A percentile compares a stretch with the other conserved stretches of the same genome.
Conservation (phyloP, 1,284 basidiomycete species). For the Phaffia rhodozyma region DNA sequence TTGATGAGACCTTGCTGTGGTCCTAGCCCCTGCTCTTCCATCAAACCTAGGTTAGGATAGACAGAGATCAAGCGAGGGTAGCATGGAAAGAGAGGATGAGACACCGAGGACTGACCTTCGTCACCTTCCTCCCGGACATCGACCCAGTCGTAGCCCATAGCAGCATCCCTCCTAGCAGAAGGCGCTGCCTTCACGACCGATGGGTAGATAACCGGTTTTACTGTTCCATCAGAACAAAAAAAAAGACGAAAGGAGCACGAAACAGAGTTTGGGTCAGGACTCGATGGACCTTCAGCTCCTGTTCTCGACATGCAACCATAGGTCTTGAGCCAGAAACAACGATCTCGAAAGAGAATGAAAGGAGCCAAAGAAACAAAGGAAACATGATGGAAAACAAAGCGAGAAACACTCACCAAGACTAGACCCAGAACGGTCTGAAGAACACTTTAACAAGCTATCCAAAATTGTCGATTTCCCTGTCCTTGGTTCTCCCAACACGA, state of each 20-base stretch:
- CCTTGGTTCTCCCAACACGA: conserved; percentile 12
- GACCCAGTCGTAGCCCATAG: conserved; percentile 75
- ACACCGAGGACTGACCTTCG: conserved; percentile 50
- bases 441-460: not conserved
- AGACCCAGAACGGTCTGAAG: not conserved
- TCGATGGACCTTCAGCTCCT: not conserved
- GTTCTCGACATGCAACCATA: too few relatives aligned
- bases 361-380: not conserved
- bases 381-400: not conserved
- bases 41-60: conserved; percentile 19
- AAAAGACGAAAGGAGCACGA: not conserved
- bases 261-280: not conserved
- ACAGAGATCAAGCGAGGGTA: conserved; percentile 17
- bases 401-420: not conserved
- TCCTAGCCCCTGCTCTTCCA: conserved; percentile 4
- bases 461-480: conserved; percentile 5
- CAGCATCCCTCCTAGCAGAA: conserved; percentile 36
- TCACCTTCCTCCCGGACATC: conserved; percentile 75
- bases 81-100: not conserved
- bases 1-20: conserved; percentile 16
- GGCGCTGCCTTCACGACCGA: not conserved
- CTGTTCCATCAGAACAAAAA: not conserved
- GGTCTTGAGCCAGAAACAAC: too few relatives aligned
- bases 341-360: too few relatives aligned
- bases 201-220: conserved; percentile 10